Evolutionary conservation across 192 early-diverging fungal species (phyloP).

Genomic region (Allomyces arbusculus): DNA sequence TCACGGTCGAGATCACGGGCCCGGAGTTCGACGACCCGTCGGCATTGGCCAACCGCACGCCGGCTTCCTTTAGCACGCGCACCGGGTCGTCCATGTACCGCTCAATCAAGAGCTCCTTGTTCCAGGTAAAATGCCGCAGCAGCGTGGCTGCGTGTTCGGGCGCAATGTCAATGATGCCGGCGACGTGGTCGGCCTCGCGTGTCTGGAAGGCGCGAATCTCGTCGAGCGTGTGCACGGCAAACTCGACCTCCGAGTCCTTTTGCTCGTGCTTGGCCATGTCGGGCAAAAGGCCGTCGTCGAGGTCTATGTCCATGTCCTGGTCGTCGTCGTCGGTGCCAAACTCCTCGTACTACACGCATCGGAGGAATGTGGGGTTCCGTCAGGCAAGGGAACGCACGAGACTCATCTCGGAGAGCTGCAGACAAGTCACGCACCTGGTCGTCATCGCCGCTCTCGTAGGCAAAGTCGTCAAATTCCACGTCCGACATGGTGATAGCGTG

Average conservation of each 20-base stretch:
- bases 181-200: conserved; percentile 47
- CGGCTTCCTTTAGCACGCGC: conserved; percentile 35
- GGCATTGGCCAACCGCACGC: conserved; percentile 18
- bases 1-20: conserved; percentile 3
- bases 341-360: conserved; percentile 1
- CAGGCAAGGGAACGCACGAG: neutral
- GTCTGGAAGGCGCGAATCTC: conserved; percentile 43
- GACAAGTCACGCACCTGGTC: neutral
- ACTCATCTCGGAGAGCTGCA: neutral
- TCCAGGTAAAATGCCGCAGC: conserved; percentile 61
- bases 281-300: conserved; percentile 30
- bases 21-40: too few relatives aligned
- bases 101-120: conserved; percentile 68
- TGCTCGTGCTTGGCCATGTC: conserved; percentile 35
- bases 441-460: neutral
- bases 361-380: neutral
- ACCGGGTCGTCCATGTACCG: conserved; percentile 48
- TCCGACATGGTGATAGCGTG: neutral
- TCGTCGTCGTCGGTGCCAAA: conserved; percentile 9
- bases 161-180: conserved; percentile 43
- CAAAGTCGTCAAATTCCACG: neutral
- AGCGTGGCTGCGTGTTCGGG: conserved; percentile 50
- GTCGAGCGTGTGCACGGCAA: conserved; percentile 29
- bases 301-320: conserved; percentile 21
- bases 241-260: conserved; percentile 58